Base-by-base conservation (phyloP, 345 rosid species). In the Kernera saxatilis region DNA sequence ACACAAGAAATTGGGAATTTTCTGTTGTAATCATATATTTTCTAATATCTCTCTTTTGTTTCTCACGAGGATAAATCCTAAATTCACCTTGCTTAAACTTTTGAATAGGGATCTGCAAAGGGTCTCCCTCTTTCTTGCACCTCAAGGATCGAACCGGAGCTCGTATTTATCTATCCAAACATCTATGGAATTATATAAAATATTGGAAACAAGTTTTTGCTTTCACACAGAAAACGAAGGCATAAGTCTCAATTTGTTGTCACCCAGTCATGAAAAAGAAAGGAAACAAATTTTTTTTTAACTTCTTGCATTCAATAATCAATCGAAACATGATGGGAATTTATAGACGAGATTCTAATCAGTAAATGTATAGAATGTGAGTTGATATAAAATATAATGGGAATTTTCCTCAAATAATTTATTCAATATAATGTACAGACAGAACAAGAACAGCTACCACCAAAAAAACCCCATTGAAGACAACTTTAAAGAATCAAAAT, bases 391-490 rank as follows among this genome's bases (percentile, higher is more conserved):
- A 54, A 54, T 54, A 33, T 15, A 5, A 64, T 19, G 58, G 57
- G 13, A 3, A 33, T 35, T 44, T 25, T 19, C 56, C 18, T 17
- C 45, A 18, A 64, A 64, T 73, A 64, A 64, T 56, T 56, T 57
- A 65, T 73, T 57, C 44, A 48, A 49, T 52, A 6, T 11, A 56
- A 73, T 73, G 21, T 65, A 73, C 72, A 56, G 14, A 46, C 65
- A 64, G 9, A 39, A 48, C 50, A 65, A 73, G 22, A 55, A 46
- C 52, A 56, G 17, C 57, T 44, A 46, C 58, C 50, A 65, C 59
- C 65, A 65, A 33, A 37, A 21, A 22, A 48, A 51, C 30, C 58
- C 58, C 39, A 19, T 23, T 29, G 45, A 29, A 36, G 39, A 54
- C 58, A 54, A 52, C 41, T 44, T 45, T 39, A 39, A 70, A 17